Conservation (phyloP, 2,329 filamentous ascomycete genomes). For the Chrysoporthe cubensis region DNA sequence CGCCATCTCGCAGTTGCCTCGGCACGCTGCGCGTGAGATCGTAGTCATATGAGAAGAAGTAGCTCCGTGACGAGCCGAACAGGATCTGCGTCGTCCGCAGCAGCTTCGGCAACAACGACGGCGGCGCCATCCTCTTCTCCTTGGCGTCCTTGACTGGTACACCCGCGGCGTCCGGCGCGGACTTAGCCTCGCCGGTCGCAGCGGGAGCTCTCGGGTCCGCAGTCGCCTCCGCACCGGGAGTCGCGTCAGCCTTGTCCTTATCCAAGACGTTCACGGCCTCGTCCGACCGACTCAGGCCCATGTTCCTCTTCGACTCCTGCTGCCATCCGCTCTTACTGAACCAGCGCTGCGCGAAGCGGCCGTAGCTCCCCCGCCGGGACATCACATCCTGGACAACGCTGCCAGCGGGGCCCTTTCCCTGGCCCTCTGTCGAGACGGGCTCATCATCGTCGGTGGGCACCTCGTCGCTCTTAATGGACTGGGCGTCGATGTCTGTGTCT, state of each 20-base stretch:
- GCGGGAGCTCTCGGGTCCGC: conserved; percentile 19
- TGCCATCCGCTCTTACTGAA: conserved; percentile 86
- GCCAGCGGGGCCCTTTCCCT: conserved; percentile 39
- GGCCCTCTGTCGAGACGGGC: neutral
- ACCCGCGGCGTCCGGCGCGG: conserved; percentile 26
- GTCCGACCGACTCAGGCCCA: conserved; percentile 64
- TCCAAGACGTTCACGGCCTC: conserved; percentile 44
- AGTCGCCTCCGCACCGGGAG: conserved; percentile 11
- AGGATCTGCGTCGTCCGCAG: conserved; percentile 82
- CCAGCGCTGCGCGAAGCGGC: conserved; percentile 88
- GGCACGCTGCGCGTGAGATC: conserved; percentile 77
- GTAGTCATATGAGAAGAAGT: conserved; percentile 94
- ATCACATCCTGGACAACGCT: conserved; percentile 91
- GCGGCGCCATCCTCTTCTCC: conserved; percentile 30
- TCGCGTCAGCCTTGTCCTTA: conserved; percentile 41
- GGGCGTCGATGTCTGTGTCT: conserved; percentile 40
- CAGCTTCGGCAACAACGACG: conserved; percentile 74
- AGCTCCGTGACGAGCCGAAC: conserved; percentile 80
- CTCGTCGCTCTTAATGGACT: conserved; percentile 44
- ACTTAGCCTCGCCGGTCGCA: conserved; percentile 18
- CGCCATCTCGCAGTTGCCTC: conserved; percentile 46
- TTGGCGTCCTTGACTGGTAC: conserved; percentile 26
- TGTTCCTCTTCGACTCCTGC: conserved; percentile 67
- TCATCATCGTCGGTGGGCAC: conserved; percentile 45
- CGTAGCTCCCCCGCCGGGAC: conserved; percentile 79